Evolutionary conservation across 2,329 filamentous ascomycete genomes (phyloP), one percentile per base, ranked within the genome.

Genomic region (Xylaria digitata): DNA sequence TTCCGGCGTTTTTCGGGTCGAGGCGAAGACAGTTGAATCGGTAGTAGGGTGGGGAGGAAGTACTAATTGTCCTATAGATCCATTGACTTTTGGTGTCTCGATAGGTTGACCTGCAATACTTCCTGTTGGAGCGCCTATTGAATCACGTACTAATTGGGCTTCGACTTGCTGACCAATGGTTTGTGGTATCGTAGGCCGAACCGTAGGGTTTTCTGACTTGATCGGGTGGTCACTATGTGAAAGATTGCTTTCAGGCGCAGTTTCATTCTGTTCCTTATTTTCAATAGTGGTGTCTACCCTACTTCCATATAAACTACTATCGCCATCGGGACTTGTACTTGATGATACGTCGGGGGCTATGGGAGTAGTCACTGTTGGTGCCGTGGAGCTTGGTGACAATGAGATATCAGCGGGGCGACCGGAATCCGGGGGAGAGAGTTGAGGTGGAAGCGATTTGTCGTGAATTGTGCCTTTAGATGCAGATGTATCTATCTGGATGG

Each of bases 341-440:
- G 91, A 88, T 1, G 92, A 94, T 6, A 84, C 86, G 69, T 90
- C 87, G 66, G 89, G 86, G 45, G 89, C 84, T 42, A 85, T 86
- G 1, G 92, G 91, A 0, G 92, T 96, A 23, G 90, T 88, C 61
- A 89, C 89, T 49, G 91, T 94, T 72, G 90, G 89, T 1, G 89
- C 86, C 37, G 91, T 94, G 6, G 92, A 95, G 2, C 81, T 82
- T 17, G 87, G 85, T 1, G 86, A 89, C 2, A 84, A 88, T 6
- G 83, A 72, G 2, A 80, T 78, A 69, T 88, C 86, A 2, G 78
- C 74, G 56, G 77, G 72, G 43, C 80, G 80, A 56, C 75, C 53
- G 26, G 71, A 61, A 60, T 84, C 81, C n/a, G 75, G 69, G 45
- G 75, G 69, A 6, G 79, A 75, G 13, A 78, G 70, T 45, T 79